phyloP scores from a whole-genome alignment of 2,329 filamentous ascomycete species.

The Cordyceps cateniannulata region DNA sequence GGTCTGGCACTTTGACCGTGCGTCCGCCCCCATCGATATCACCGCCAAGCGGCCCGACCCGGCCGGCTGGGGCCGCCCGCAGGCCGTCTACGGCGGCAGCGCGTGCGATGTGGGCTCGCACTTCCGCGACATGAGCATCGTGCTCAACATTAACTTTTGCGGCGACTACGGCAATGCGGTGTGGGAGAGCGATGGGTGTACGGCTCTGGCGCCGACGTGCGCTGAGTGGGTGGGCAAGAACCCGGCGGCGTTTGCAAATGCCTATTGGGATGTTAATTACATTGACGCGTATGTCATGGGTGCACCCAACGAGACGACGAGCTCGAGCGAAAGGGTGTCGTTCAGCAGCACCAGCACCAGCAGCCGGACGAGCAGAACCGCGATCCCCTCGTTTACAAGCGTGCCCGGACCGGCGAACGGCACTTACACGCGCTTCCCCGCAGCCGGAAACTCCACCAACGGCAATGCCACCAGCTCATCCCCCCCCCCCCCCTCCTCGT shows the following conservation, averaged over 20 bases:
- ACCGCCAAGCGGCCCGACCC: slow-evolving; percentile 53
- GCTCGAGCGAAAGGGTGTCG: neutral
- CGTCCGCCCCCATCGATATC: slow-evolving; percentile 59
- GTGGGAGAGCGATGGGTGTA: slow-evolving; percentile 23
- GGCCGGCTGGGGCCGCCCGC: slow-evolving; percentile 58
- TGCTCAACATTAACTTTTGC: slow-evolving; percentile 69
- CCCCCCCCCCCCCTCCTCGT: neutral
- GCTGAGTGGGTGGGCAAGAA: slow-evolving; percentile 39
- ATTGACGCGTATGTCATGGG: slow-evolving; percentile 38
- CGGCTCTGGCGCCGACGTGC: slow-evolving; percentile 24
- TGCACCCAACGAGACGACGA: neutral
- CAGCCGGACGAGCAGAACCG: neutral
- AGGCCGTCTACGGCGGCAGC: slow-evolving; percentile 59
- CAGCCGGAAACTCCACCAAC: slow-evolving; percentile 7
- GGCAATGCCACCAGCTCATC: slow-evolving; percentile 17
- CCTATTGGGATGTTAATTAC: slow-evolving; percentile 49
- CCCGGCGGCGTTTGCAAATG: slow-evolving; percentile 35
- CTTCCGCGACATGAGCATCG: slow-evolving; percentile 64
- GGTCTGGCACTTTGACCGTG: slow-evolving; percentile 72
- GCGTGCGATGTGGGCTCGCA: slow-evolving; percentile 58
- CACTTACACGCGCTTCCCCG: neutral
- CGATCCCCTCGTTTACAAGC: too few species aligned
- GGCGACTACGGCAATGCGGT: slow-evolving; percentile 56
- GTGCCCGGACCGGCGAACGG: neutral
- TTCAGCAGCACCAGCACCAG: neutral